These are phyloP conservation scores for Apostasia shenzhenica DNA, from an alignment of 106 monocot genomes.

Conservation along the genomic window DNA sequence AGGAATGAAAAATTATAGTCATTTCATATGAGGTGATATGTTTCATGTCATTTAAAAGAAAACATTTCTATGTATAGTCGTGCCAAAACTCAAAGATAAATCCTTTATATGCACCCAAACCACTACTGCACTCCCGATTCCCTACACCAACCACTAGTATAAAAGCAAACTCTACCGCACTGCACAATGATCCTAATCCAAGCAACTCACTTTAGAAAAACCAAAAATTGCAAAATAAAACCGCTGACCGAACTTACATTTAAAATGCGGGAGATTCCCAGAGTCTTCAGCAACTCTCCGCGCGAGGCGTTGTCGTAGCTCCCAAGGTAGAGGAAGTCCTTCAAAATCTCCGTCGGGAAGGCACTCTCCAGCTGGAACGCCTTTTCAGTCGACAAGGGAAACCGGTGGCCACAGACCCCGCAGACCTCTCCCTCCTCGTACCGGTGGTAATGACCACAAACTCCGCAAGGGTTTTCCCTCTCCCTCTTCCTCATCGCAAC, in stretches of 20 bases:
- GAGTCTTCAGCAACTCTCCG: constrained; percentile 40
- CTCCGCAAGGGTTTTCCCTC: constrained; percentile 63
- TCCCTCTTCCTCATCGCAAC: constrained; percentile 53
- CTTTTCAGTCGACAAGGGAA: constrained; percentile 10
- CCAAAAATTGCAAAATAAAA: not conserved
- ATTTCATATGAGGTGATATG: too few species aligned
- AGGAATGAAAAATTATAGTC: too few species aligned
- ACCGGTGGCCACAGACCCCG: constrained; percentile 58
- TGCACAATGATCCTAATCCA: not conserved
- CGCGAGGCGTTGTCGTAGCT: constrained; percentile 68
- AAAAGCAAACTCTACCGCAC: not conserved
- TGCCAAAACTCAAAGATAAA: too few species aligned
- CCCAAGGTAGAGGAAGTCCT: constrained; percentile 51
- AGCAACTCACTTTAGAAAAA: not conserved
- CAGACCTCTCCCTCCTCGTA: constrained; percentile 61
- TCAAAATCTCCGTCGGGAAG: constrained; percentile 50
- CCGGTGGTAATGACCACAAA: constrained; percentile 69
- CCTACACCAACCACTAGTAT: too few species aligned
- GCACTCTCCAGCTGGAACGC: constrained; percentile 21
- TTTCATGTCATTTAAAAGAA: too few species aligned
- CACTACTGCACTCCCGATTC: too few species aligned
- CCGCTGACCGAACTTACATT: constrained; percentile 20
- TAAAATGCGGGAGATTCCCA: constrained; percentile 45
- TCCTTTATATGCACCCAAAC: too few species aligned
- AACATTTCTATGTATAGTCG: too few species aligned